These are phyloP conservation scores for Drechslerella dactyloides DNA, from an alignment of 2,329 filamentous ascomycete genomes.

Conservation along the genomic window DNA sequence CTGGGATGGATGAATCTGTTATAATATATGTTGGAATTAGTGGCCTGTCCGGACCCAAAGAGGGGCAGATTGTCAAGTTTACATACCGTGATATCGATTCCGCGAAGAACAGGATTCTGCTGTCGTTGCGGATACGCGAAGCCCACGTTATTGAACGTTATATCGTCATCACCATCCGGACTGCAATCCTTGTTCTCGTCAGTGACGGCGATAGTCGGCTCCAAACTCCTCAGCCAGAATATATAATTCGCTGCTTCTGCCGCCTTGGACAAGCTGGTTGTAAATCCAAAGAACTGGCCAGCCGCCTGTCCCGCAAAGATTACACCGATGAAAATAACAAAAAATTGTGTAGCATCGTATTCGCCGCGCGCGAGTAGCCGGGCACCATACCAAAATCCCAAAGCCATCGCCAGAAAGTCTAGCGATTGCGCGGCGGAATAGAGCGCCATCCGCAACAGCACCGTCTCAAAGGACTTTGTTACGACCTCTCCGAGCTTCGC, in stretches of 20 bases:
- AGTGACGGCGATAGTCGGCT: slow-evolving; percentile 55
- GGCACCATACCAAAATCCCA: slow-evolving; percentile 70
- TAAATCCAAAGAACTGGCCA: slow-evolving; percentile 45
- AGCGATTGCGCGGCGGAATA: slow-evolving; percentile 69
- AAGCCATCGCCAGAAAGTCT: slow-evolving; percentile 67
- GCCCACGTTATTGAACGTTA: slow-evolving; percentile 58
- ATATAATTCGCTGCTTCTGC: slow-evolving; percentile 57
- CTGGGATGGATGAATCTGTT: slow-evolving; percentile 60
- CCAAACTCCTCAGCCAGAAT: slow-evolving; percentile 51
- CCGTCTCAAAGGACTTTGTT: slow-evolving; percentile 26
- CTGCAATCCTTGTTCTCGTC: slow-evolving; percentile 51
- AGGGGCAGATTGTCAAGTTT: not conserved
- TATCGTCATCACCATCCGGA: slow-evolving; percentile 54
- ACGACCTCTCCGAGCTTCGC: slow-evolving; percentile 32
- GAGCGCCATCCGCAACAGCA: slow-evolving; percentile 55
- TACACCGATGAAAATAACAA: slow-evolving; percentile 58
- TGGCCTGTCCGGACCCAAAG: slow-evolving; percentile 7
- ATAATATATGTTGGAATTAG: not conserved
- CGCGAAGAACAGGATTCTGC: slow-evolving; percentile 59
- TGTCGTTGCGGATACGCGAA: slow-evolving; percentile 61
- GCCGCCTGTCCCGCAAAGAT: slow-evolving; percentile 43
- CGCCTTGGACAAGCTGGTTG: slow-evolving; percentile 39
- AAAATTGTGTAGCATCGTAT: slow-evolving; percentile 68
- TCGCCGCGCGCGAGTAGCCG: slow-evolving; percentile 63
- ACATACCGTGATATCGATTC: slow-evolving; percentile 59